A percentile compares a stretch with the other conserved stretches of the same genome.
Evolutionary conservation across 768 basidiomycete genomes (phyloP).

Genomic region (Agaricus blazei): DNA sequence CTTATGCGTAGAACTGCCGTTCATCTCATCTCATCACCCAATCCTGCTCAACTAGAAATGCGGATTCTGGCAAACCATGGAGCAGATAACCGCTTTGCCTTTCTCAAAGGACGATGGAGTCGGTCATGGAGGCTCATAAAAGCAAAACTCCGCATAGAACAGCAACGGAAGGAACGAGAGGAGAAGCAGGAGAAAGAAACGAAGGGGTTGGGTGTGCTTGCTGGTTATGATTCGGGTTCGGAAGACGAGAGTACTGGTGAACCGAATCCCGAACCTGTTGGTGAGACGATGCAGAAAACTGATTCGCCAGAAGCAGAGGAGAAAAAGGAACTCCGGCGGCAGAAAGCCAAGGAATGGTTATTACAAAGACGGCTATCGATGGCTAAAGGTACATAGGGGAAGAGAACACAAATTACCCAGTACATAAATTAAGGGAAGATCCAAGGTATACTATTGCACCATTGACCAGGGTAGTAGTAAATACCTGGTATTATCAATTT

Average conservation of each 20-base stretch:
- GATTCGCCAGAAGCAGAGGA: conserved; percentile 16
- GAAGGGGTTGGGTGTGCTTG: conserved; percentile 44
- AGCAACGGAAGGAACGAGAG: conserved; percentile 16
- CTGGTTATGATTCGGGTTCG: conserved; percentile 50
- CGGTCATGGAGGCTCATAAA: conserved; percentile 57
- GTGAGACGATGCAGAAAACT: conserved; percentile 15
- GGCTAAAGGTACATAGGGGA: background rate
- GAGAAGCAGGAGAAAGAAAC: conserved; percentile 20
- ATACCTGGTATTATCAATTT: background rate
- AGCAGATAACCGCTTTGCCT: conserved; percentile 71
- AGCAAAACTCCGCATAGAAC: conserved; percentile 34
- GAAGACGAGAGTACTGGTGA: conserved; percentile 21
- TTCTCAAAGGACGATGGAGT: conserved; percentile 74
- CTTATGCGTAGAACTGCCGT: conserved; percentile 74
- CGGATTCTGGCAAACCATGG: conserved; percentile 87
- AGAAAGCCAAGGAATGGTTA: conserved; percentile 54
- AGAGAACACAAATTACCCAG: background rate
- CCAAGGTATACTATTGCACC: background rate
- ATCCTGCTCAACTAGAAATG: conserved; percentile 80
- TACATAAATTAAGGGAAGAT: background rate
- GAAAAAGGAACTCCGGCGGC: conserved; percentile 44
- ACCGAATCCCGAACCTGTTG: too few relatives aligned
- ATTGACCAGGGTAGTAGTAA: background rate
- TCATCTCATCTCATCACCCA: conserved; percentile 66
- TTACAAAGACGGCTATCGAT: conserved; percentile 34